Base-by-base conservation (phyloP, 176 grass and related monocot species). In the Raddia distichophylla region DNA sequence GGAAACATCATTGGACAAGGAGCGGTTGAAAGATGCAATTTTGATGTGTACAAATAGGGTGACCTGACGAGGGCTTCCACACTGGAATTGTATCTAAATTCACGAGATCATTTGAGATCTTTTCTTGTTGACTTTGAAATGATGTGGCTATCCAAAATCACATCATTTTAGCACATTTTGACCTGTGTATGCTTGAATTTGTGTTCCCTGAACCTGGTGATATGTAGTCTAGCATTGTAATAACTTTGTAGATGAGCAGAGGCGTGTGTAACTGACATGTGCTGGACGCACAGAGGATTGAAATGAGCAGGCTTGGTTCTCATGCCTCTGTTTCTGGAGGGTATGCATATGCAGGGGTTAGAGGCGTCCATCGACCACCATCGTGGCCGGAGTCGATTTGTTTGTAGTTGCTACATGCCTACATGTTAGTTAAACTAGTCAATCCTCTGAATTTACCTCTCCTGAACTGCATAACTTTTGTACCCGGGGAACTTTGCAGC, bases 21-120 rank as follows among this genome's bases (percentile, higher is more conserved):
- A 95, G 60, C 46, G 71, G 57, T 18, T 99, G 85, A 99, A 89
- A 74, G 90, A 67, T 74, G 83, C 82, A 22, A 67, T 95, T 40
- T 84, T 87, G 73, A 77, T 87, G 11, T 99, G 91, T 64, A 99
- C 91, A 15, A 91, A 81, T 40, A 90, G 86, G 35, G 89, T 99
- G 63, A 84, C 49, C 61, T 94, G 82, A 80, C 16, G 0, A 57
- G 15, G 60, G 43, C 15, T 10, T 64, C 14, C 4, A 18, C 40
- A 13, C 34, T 54, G 49, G 1, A 11, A 50, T 44, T 37, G 44
- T 32, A 66, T 19, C 44, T 60, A 13, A 49, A 73, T 74, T 49
- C 32, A 52, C 5, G 45, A 16, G 65, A 55, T 9, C 14, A 10
- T 58, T 20, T 72, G 19, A 10, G 20, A 11, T 76, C 37, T 27